Evolutionary conservation across 148 eudicot genomes (phyloP).

Genomic region (Bassia scoparia): DNA sequence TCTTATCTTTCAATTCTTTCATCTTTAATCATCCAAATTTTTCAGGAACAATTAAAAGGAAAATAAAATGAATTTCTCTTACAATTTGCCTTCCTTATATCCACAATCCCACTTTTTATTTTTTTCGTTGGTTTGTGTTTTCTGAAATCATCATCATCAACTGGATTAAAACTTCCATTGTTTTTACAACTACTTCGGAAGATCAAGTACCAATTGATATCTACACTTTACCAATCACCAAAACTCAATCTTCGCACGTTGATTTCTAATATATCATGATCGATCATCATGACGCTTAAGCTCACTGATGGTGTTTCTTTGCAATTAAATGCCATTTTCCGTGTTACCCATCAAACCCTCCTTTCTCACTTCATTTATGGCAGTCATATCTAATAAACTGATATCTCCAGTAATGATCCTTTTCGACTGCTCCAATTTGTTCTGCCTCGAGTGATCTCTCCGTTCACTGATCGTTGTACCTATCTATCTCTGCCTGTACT

Average conservation of each 20-base stretch:
- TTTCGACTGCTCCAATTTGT: too few species aligned
- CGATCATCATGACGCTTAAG: constrained; percentile 34
- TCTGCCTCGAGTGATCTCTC: too few species aligned
- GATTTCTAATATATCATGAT: neutral
- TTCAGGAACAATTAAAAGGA: too few species aligned
- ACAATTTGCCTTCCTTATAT: neutral
- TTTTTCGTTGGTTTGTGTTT: neutral
- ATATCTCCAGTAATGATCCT: too few species aligned
- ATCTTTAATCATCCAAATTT: too few species aligned
- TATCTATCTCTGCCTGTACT: too few species aligned
- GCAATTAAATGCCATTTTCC: constrained; percentile 54
- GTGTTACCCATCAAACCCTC: too few species aligned
- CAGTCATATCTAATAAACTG: too few species aligned
- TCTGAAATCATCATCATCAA: neutral
- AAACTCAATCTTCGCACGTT: constrained; percentile 18
- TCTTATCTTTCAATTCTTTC: too few species aligned
- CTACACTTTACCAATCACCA: constrained; percentile 43
- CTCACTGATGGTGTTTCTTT: constrained; percentile 69
- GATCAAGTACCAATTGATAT: constrained; percentile 63
- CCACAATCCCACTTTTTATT: neutral
- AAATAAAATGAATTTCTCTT: neutral
- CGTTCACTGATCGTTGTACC: too few species aligned
- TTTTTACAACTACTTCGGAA: constrained; percentile 55
- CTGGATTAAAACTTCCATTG: constrained; percentile 37
- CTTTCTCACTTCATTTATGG: too few species aligned